Evolutionary conservation across 2,329 filamentous ascomycete species (phyloP).

Genomic region (Blastomyces silverae): DNA sequence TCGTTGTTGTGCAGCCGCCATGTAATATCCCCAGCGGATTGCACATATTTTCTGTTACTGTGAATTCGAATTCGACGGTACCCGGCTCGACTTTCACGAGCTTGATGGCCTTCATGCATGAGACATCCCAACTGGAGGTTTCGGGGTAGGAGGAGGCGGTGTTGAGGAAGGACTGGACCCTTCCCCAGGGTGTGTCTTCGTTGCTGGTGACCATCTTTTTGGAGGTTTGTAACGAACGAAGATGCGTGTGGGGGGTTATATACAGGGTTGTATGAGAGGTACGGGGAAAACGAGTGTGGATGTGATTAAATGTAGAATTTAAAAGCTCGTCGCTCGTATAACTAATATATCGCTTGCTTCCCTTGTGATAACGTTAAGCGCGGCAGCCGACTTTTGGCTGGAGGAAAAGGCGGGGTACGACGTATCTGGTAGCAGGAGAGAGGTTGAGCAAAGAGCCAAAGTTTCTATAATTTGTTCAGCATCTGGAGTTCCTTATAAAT

Average conservation of each 20-base stretch:
- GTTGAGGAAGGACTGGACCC: conserved; percentile 9
- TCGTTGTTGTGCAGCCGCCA: conserved; percentile 62
- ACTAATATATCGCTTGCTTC: not conserved
- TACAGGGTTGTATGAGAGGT: not conserved
- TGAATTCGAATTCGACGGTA: conserved; percentile 19
- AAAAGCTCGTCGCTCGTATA: not conserved
- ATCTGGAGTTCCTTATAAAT: not conserved
- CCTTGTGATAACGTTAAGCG: not conserved
- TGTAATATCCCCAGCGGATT: conserved; percentile 89
- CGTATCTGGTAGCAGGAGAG: not conserved
- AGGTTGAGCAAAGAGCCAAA: not conserved
- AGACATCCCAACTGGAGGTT: conserved; percentile 1
- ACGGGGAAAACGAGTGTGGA: not conserved
- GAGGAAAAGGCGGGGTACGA: not conserved
- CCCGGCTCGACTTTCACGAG: conserved; percentile 1
- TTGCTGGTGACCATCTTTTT: not conserved
- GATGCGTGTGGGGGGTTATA: not conserved
- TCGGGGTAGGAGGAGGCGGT: not conserved
- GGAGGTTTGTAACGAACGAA: not conserved
- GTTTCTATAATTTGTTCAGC: not conserved
- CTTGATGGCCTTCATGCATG: conserved; percentile 5
- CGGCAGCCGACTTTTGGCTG: not conserved
- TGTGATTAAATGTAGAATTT: not conserved
- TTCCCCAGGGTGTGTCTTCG: not conserved
- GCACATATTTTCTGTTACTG: conserved; percentile 79